Base-by-base conservation (phyloP, 257 asterid species). In the Thymus quinquecostatus region DNA sequence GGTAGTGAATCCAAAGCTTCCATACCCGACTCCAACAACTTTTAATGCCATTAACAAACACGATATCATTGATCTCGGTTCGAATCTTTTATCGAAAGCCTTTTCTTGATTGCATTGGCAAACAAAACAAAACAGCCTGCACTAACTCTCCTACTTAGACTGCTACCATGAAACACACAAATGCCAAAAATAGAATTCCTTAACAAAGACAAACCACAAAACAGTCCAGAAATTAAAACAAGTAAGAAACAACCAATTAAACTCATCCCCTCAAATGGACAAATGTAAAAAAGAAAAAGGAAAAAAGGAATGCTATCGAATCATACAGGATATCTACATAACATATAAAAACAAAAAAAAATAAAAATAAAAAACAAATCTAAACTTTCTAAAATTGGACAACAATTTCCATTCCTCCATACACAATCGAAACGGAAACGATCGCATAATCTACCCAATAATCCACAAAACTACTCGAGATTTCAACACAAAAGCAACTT, bases 311-410 rank as follows among this genome's bases (percentile, higher is more conserved):
- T 21, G 6, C 48, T 61, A 50, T 4, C 60, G 30, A 27, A 70
- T 70, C 75, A 60, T 54, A 49, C 14, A 40, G 59, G 33, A 71
- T 62, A 48, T 43, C 56, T 3, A 13, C 57, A 51, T 29, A 49
- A 55, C 49, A 49, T 48, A 55, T 50, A 66, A 62, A 56, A 76
- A 61, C 60, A 58, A 75, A 64, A 73, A 32, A 21, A 21, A 21
- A 21, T 21, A 21, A 21, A 21, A 21, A 21, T 21, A 21, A 21
- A 21, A 21, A 21, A 21, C 21, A 21, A 21, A 53, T 68, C 75
- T 66, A 68, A 76, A 60, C 75, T 14, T 65, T 48, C 76, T 71
- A 73, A 77, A 76, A 5, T 64, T 70, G 55, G 55, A 69, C 64
- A 71, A 36, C 61, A 53, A 54, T 36, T 34, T 51, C 67, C 51